These are phyloP conservation scores for Aspergillus wentii DNA, from an alignment of 495 filamentous ascomycete genomes.

Conservation along the genomic window DNA sequence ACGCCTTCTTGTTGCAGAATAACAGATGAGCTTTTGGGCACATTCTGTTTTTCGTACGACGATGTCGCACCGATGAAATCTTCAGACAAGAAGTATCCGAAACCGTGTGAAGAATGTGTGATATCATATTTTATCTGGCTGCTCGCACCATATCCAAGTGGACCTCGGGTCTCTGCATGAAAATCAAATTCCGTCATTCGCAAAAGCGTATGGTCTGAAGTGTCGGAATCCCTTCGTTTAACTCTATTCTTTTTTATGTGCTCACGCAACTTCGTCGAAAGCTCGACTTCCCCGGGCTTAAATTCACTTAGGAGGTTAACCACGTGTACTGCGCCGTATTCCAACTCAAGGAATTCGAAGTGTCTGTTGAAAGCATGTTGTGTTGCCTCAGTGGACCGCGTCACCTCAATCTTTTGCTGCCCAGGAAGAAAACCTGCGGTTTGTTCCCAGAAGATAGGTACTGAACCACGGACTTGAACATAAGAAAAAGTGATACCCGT, in stretches of 20 bases:
- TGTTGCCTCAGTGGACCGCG: constrained; percentile 83
- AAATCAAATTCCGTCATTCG: constrained; percentile 87
- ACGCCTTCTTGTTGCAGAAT: constrained; percentile 89
- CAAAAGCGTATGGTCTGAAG: constrained; percentile 63
- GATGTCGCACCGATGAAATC: constrained; percentile 25
- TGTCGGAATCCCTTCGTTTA: constrained; percentile 38
- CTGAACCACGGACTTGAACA: constrained; percentile 83
- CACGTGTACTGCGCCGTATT: constrained; percentile 86
- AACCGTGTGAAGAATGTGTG: constrained; percentile 70
- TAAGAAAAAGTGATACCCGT: constrained; percentile 83
- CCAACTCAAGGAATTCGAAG: constrained; percentile 73
- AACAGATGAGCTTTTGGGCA: constrained; percentile 52
- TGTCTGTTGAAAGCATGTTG: constrained; percentile 95
- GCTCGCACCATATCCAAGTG: constrained; percentile 83
- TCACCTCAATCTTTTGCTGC: constrained; percentile 92
- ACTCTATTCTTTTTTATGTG: constrained; percentile 69
- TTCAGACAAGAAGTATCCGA: constrained; percentile 87
- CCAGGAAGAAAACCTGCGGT: constrained; percentile 78
- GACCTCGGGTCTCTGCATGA: constrained; percentile 86
- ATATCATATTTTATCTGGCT: constrained; percentile 71
- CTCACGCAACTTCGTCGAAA: constrained; percentile 70
- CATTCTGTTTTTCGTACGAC: constrained; percentile 19
- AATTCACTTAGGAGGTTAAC: constrained; percentile 87
- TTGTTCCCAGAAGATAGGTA: constrained; percentile 98
- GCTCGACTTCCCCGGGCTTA: constrained; percentile 75